These are phyloP conservation scores for Wickerhamomyces rabaulensis DNA, from an alignment of 805 yeast genomes.

Conservation along the genomic window DNA sequence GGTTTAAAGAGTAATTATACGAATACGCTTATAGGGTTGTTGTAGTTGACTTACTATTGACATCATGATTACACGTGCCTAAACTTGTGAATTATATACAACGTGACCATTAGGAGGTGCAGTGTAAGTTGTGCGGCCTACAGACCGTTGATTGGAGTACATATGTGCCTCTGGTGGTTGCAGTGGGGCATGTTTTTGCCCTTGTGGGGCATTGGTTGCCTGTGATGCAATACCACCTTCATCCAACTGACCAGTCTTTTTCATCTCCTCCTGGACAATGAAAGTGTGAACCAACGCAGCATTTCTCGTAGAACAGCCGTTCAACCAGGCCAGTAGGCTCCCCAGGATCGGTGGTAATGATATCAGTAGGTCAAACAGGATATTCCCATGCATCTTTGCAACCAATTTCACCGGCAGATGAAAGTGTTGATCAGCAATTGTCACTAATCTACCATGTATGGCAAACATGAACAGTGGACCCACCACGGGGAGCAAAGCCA, in stretches of 20 bases:
- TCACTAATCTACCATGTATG: conserved; percentile 64
- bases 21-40: neutral
- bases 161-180: neutral
- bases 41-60: too few relatives aligned
- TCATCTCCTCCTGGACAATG: conserved; percentile 15
- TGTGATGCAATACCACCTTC: neutral
- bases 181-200: neutral
- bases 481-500: conserved; percentile 69
- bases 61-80: too few relatives aligned
- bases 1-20: neutral
- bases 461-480: conserved; percentile 83
- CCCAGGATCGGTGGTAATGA: conserved; percentile 82
- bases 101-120: neutral
- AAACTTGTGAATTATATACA: neutral
- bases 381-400: conserved; percentile 73
- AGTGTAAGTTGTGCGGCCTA: too few relatives aligned
- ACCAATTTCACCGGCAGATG: conserved; percentile 52
- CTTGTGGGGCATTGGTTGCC: neutral
- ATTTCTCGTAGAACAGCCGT: conserved; percentile 84
- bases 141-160: neutral
- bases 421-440: conserved; percentile 51
- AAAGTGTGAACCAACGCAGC: conserved; percentile 67
- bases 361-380: conserved; percentile 65
- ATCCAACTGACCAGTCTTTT: neutral
- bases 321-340: conserved; percentile 69